Evolutionary conservation across 2,329 filamentous ascomycete species (phyloP).

Genomic region (Rutstroemia sp.): DNA sequence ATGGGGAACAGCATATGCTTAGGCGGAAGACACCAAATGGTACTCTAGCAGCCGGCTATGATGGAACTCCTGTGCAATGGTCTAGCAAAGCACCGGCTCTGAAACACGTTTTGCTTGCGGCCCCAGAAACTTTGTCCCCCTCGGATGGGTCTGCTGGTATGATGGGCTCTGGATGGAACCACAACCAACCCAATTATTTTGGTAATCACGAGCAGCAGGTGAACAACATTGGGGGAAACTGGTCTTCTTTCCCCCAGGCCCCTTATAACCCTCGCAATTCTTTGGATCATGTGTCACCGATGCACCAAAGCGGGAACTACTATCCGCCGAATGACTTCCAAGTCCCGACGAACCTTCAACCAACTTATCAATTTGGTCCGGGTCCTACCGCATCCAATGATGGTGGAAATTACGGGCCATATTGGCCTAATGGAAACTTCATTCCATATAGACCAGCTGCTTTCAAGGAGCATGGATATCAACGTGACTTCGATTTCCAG

Average conservation of each 20-base stretch:
- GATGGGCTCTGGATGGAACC: background rate
- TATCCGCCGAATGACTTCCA: conserved; percentile 36
- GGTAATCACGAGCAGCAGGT: conserved; percentile 12
- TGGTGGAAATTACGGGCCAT: conserved; percentile 50
- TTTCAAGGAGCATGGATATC: conserved; percentile 43
- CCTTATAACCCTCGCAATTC: conserved; percentile 18
- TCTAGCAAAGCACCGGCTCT: conserved; percentile 65
- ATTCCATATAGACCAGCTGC: conserved; percentile 49
- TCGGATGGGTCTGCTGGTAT: conserved; percentile 10
- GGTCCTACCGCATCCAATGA: conserved; percentile 52
- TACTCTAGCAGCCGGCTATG: conserved; percentile 86
- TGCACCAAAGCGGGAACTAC: conserved; percentile 20
- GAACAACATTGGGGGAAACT: conserved; percentile 1
- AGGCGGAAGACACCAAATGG: conserved; percentile 90
- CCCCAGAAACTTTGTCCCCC: conserved; percentile 29
- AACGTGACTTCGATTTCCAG: conserved; percentile 13
- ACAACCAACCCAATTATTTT: conserved; percentile 8
- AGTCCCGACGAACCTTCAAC: conserved; percentile 51
- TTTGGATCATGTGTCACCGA: conserved; percentile 20
- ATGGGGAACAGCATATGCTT: conserved; percentile 51
- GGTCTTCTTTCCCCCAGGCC: conserved; percentile 13
- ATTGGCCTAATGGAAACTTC: conserved; percentile 54
- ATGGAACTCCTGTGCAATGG: conserved; percentile 70
- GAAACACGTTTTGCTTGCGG: conserved; percentile 76
- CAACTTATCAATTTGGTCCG: conserved; percentile 47